phyloP scores from a whole-genome alignment of 768 basidiomycete genomes.

The Pleurotus salmoneostramineus region DNA sequence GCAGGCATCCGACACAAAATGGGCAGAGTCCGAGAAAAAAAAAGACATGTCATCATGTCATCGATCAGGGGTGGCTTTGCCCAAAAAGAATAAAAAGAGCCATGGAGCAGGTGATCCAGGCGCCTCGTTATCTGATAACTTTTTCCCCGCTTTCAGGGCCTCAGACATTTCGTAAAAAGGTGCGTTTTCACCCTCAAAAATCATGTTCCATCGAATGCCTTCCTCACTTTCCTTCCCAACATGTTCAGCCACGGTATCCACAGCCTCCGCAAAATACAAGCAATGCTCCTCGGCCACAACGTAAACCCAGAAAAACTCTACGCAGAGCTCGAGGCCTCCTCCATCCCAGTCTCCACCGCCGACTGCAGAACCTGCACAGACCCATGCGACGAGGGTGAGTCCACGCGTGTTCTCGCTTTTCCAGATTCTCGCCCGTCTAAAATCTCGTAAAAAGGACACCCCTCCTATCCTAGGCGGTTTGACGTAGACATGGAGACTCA shows the following conservation, averaged over 20 bases:
- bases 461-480: conserved; percentile 70
- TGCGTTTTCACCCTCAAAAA: conserved; percentile 1
- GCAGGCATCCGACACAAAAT: conserved; percentile 16
- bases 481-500: conserved; percentile 75
- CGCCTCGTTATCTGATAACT: conserved; percentile 25
- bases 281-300: conserved; percentile 35
- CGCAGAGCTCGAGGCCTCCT: conserved; percentile 48
- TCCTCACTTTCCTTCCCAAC: not conserved
- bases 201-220: conserved; percentile 6
- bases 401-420: conserved; percentile 3
- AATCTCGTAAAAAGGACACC: conserved; percentile 50
- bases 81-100: not conserved
- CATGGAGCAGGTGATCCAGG: not conserved
- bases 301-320: conserved; percentile 36
- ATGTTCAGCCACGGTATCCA: conserved; percentile 8
- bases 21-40: not conserved
- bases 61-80: not conserved
- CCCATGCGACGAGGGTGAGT: conserved; percentile 68
- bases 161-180: conserved; percentile 5
- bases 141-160: conserved; percentile 7
- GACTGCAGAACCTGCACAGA: conserved; percentile 74
- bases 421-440: conserved; percentile 18
- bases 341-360: conserved; percentile 61
- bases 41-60: not conserved
- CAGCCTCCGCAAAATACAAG: conserved; percentile 28